Evolutionary conservation across 1,284 basidiomycete genomes (phyloP), one percentile per base, ranked within the genome.

Genomic region (Xerocomus minutiporus): DNA sequence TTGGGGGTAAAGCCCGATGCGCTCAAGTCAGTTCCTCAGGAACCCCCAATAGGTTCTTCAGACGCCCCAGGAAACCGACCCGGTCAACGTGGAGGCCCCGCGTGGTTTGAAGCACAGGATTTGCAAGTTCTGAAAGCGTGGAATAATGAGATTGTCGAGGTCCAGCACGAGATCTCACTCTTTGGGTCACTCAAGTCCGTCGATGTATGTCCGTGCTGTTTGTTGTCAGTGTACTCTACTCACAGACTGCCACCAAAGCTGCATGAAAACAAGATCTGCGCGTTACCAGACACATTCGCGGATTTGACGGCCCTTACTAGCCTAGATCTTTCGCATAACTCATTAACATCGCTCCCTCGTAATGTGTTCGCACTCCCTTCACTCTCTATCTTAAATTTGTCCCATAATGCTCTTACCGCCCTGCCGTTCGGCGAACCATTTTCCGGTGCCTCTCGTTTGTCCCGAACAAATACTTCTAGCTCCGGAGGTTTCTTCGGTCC

Each of bases 41-140:
- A 88, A 60, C 83, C 82, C 3, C 72, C 75, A 3, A 70, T 84
- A 39, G 79, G 79, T 2, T 69, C 75, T 0, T 63, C 70, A 40
- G 74, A 75, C 49, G 54, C 56, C 51, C 52, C 57, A 49, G 60
- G 55, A 42, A 70, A 65, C 55, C 70, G 68, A 28, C 64, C 68
- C 40, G 68, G 71, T 51, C 72, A 69, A 58, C 70, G 68, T 41
- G 73, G 75, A 51, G 70, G 71, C 38, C 78, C 81, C 15, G 75
- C 85, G 1, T 90, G 88, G 87, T 91, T 82, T 59, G 88, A 90
- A 62, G 84, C 84, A 4, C 83, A 87, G 61, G 88, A 91, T 67
- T 69, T 91, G 20, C 77, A 80, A 41, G 73, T 86, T 1, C 67
- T 91, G 42, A 90, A 88, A 61, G 83, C 82, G 17, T 84, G 83